Evolutionary conservation across 2,329 filamentous ascomycete species (phyloP).

Genomic region (Elsinoe batatas): DNA sequence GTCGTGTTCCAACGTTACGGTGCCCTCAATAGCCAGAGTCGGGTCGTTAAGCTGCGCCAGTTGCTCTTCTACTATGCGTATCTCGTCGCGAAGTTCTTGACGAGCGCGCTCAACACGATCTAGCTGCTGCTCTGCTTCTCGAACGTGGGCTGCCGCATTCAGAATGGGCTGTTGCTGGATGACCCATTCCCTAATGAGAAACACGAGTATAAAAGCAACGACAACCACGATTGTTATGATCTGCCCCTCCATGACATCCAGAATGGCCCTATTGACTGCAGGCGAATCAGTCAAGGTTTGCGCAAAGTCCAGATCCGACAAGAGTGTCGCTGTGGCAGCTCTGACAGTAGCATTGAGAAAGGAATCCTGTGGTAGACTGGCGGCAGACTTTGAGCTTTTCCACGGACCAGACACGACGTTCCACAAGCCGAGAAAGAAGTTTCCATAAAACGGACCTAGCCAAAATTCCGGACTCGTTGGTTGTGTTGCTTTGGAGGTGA

Average conservation of each 20-base stretch:
- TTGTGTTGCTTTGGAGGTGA: not conserved
- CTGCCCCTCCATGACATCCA: conserved; percentile 82
- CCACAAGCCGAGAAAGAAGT: conserved; percentile 5
- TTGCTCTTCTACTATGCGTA: conserved; percentile 10
- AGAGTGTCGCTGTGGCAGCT: conserved; percentile 13
- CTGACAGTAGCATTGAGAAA: not conserved
- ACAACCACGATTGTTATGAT: conserved; percentile 89
- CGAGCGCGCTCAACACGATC: conserved; percentile 15
- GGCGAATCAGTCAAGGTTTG: conserved; percentile 54
- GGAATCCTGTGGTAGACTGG: not conserved
- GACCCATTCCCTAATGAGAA: conserved; percentile 93
- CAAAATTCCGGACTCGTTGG: not conserved
- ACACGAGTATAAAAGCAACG: conserved; percentile 90
- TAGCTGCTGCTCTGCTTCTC: conserved; percentile 23
- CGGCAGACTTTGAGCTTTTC: not conserved
- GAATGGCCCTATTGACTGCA: conserved; percentile 64
- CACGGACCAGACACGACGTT: conserved; percentile 1
- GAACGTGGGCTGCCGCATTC: conserved; percentile 52
- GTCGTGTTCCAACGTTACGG: not conserved
- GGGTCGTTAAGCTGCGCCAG: conserved; percentile 11
- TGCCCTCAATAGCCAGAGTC: not conserved
- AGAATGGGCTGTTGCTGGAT: conserved; percentile 94
- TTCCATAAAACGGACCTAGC: not conserved
- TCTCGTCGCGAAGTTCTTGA: conserved; percentile 13
- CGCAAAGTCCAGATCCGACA: conserved; percentile 51